Evolutionary conservation across 164 flowering plant genomes (phyloP).

Genomic region (Dillenia turbinata): DNA sequence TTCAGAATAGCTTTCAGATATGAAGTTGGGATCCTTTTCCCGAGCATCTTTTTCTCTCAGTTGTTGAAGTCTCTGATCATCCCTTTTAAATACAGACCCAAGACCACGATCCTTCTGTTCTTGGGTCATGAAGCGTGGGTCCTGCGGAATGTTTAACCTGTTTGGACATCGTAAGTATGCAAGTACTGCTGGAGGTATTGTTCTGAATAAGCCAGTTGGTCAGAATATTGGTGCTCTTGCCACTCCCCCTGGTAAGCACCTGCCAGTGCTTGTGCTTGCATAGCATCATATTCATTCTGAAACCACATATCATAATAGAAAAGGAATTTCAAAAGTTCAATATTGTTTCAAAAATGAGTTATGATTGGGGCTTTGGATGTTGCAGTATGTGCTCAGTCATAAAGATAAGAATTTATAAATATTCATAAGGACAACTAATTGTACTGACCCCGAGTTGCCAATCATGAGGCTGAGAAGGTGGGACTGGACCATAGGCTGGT

Average conservation of each 20-base stretch:
- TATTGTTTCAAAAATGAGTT: too few relatives aligned
- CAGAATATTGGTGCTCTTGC: conserved; percentile 87
- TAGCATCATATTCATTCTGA: conserved; percentile 80
- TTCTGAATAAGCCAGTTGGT: conserved; percentile 80
- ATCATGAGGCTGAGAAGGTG: conserved; percentile 63
- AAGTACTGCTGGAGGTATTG: conserved; percentile 69
- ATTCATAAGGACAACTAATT: not conserved
- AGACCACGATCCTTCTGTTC: conserved; percentile 97
- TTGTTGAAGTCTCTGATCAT: conserved; percentile 91
- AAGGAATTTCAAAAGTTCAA: not conserved
- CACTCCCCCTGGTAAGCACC: conserved; percentile 78
- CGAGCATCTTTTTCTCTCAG: conserved; percentile 93
- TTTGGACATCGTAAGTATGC: conserved; percentile 58
- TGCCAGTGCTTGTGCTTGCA: conserved; percentile 65
- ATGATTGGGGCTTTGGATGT: too few relatives aligned
- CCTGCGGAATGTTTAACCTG: conserved; percentile 41
- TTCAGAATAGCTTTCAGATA: conserved; percentile 97
- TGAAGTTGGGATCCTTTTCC: conserved; percentile 96
- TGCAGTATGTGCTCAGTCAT: too few relatives aligned
- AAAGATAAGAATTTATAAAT: not conserved
- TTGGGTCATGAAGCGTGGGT: conserved; percentile 90
- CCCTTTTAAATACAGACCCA: conserved; percentile 99
- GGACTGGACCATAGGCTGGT: conserved; percentile 88
- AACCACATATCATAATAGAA: conserved; percentile 4
- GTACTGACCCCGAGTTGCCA: conserved; percentile 80